These are phyloP conservation scores for Astrothelium subdiscretum DNA, from an alignment of 495 filamentous ascomycete species.

Conservation along the genomic window DNA sequence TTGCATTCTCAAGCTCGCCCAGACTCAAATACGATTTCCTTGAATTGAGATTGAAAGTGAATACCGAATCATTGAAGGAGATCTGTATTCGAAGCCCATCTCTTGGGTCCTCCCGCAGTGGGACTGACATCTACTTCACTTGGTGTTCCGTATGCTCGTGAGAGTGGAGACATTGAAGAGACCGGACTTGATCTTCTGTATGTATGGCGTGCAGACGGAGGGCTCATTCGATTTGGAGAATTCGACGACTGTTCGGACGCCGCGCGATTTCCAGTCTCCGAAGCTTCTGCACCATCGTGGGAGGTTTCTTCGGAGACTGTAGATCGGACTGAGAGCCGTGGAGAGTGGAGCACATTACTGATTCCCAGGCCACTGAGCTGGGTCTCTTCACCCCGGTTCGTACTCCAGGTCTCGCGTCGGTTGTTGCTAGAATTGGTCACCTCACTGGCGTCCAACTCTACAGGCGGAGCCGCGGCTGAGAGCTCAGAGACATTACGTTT, in stretches of 20 bases:
- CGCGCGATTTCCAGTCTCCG: background rate
- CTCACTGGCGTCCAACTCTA: background rate
- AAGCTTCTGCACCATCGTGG: background rate
- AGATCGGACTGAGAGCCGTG: background rate
- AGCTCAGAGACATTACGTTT: background rate
- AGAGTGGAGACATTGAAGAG: background rate
- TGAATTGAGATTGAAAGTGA: too few species aligned
- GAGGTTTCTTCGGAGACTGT: background rate
- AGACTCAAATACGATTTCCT: too few species aligned
- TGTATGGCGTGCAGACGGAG: background rate
- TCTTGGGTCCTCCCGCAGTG: background rate
- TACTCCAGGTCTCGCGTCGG: background rate
- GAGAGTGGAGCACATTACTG: background rate
- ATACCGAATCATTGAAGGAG: background rate
- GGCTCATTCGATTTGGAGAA: background rate
- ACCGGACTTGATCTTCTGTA: background rate
- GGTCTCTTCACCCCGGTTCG: background rate
- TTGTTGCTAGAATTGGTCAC: background rate
- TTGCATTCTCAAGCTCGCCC: too few species aligned
- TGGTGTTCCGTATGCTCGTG: background rate
- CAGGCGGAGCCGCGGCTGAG: background rate
- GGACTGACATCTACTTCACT: background rate
- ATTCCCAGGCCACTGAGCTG: background rate
- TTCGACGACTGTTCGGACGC: background rate
- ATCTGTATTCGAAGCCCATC: background rate